Evolutionary conservation across 78 protist species (phyloP).

Genomic region (Monosiga brevicollis): DNA sequence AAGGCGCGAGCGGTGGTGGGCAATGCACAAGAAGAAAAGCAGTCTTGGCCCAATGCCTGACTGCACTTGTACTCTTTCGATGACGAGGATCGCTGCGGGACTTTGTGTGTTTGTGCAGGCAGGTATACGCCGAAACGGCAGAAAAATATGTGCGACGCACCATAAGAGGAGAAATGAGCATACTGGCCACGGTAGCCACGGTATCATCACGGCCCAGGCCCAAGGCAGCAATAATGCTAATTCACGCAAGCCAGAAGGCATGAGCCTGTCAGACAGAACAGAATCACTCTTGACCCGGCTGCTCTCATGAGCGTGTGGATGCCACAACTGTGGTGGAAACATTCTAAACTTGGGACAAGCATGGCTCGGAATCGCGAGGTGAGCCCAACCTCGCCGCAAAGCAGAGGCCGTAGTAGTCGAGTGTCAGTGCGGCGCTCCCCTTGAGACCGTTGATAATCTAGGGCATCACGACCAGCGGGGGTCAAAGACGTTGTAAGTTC

Average conservation of each 20-base stretch:
- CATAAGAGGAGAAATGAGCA: conserved; percentile 42
- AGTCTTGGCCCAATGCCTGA: not conserved
- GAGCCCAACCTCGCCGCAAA: not conserved
- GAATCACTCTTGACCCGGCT: too few species aligned
- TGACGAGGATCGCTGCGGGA: too few species aligned
- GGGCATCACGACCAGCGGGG: not conserved
- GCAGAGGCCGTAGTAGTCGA: conserved; percentile 3
- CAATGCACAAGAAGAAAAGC: not conserved
- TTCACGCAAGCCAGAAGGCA: too few species aligned
- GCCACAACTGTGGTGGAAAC: too few species aligned
- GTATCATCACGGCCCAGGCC: conserved; percentile 13
- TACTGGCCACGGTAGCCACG: conserved; percentile 28
- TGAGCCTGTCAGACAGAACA: too few species aligned
- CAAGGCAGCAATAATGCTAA: conserved; percentile 8
- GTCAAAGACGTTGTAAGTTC: not conserved
- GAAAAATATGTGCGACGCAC: conserved; percentile 16
- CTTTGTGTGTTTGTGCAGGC: not conserved
- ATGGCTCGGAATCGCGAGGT: too few species aligned
- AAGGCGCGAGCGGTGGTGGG: not conserved
- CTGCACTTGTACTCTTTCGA: not conserved
- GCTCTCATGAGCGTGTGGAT: too few species aligned
- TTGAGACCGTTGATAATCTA: not conserved
- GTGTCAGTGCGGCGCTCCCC: not conserved
- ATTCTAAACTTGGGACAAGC: too few species aligned
- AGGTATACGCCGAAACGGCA: conserved; percentile 8